phyloP scores from a whole-genome alignment of 208 protist species.

The Crithidia mellificae region DNA sequence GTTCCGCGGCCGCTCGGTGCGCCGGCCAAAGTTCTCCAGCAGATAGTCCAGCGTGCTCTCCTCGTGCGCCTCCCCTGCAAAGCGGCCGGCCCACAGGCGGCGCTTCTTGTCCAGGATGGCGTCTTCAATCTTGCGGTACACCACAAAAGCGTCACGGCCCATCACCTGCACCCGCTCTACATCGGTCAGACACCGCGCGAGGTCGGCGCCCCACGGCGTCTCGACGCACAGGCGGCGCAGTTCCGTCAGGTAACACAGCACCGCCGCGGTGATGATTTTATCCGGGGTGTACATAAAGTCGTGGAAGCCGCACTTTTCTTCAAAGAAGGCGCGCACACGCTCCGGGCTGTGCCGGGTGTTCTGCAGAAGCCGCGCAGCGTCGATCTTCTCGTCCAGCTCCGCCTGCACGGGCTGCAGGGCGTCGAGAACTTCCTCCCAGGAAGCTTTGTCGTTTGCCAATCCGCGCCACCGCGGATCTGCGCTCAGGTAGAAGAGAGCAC shows the following conservation, averaged over 20 bases:
- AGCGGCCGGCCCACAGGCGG: slow-evolving; percentile 78
- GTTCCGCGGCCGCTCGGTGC: slow-evolving; percentile 62
- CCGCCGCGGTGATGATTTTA: slow-evolving; percentile 82
- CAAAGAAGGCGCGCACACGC: slow-evolving; percentile 78
- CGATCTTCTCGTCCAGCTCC: slow-evolving; percentile 74
- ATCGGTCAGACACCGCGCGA: slow-evolving; percentile 70
- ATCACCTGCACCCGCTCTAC: slow-evolving; percentile 70
- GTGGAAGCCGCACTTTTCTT: slow-evolving; percentile 90
- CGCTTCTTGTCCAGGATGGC: slow-evolving; percentile 81
- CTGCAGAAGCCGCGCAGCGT: slow-evolving; percentile 75
- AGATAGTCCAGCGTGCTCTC: slow-evolving; percentile 89
- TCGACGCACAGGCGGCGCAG: slow-evolving; percentile 70
- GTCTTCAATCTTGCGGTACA: slow-evolving; percentile 83
- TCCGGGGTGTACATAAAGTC: slow-evolving; percentile 90
- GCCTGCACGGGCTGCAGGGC: slow-evolving; percentile 46
- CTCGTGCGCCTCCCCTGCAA: slow-evolving; percentile 83
- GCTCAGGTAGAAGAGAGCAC: slow-evolving; percentile 78
- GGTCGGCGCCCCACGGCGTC: slow-evolving; percentile 66
- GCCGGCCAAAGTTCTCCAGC: slow-evolving; percentile 89
- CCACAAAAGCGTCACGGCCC: slow-evolving; percentile 70
- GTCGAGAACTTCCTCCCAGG: slow-evolving; percentile 71
- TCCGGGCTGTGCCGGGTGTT: slow-evolving; percentile 78
- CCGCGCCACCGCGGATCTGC: slow-evolving; percentile 46
- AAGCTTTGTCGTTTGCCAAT: slow-evolving; percentile 30
- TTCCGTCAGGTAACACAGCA: slow-evolving; percentile 77